Evolutionary conservation across 2,329 filamentous ascomycete genomes (phyloP).

Genomic region (Fusarium sp.): DNA sequence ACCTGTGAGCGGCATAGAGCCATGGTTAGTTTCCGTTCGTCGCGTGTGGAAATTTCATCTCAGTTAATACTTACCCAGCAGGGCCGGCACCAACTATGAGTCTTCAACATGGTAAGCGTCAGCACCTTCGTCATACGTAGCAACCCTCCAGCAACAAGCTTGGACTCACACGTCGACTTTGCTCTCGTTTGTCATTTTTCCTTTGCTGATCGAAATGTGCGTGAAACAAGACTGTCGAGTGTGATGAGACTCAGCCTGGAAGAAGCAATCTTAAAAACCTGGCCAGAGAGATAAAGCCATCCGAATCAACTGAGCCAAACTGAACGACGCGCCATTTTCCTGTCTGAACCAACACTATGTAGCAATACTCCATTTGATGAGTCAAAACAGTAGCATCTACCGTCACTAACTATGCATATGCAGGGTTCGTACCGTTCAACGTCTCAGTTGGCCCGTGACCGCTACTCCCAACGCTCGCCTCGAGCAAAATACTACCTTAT

Average conservation of each 20-base stretch:
- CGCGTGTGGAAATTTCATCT: background rate
- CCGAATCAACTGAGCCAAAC: background rate
- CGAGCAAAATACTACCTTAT: background rate
- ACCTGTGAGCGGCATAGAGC: background rate
- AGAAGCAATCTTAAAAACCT: background rate
- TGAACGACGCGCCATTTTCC: background rate
- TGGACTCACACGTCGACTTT: conserved; percentile 17
- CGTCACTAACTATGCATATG: background rate
- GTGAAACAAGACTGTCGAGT: background rate
- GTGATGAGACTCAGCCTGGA: background rate
- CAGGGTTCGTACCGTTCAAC: background rate
- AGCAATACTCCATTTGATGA: background rate
- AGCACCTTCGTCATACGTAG: background rate
- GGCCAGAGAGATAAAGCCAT: background rate
- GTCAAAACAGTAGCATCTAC: background rate
- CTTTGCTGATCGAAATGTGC: background rate
- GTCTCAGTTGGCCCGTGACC: background rate
- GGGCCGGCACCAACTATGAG: conserved; percentile 26
- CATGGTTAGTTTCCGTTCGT: background rate
- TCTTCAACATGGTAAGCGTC: background rate
- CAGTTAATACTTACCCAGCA: conserved; percentile 9
- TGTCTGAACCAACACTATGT: background rate
- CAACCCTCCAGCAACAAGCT: background rate
- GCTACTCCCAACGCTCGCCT: background rate
- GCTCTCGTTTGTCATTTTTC: conserved; percentile 11